Conservation (phyloP, 2,329 filamentous ascomycete species). For the Aspergillus pseudotamarii region DNA sequence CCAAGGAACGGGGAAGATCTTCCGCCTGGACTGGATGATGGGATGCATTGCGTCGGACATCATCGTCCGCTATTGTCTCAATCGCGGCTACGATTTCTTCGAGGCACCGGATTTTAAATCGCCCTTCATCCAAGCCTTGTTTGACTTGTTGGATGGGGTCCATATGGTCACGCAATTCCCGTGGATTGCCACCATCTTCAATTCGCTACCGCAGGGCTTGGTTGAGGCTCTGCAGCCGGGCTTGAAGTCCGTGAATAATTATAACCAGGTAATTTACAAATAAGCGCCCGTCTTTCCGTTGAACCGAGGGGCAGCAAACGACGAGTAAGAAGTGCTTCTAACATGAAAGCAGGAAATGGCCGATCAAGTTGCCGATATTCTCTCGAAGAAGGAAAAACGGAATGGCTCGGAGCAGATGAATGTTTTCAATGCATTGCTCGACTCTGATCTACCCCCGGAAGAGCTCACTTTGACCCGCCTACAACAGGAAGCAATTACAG, state of each 20-base stretch:
- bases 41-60: constrained; percentile 22
- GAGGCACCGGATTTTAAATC: constrained; percentile 13
- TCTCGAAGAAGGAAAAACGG: not conserved
- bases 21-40: constrained; percentile 17
- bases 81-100: constrained; percentile 14
- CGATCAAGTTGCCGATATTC: constrained; percentile 10
- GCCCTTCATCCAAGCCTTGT: constrained; percentile 15
- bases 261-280: constrained; percentile 3
- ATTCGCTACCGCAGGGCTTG: constrained; percentile 13
- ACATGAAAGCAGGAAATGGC: constrained; percentile 12
- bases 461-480: constrained; percentile 35
- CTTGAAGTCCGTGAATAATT: constrained; percentile 14
- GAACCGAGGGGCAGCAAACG: not conserved
- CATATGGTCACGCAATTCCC: constrained; percentile 19
- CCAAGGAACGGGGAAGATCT: constrained; percentile 9
- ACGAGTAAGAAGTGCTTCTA: not conserved
- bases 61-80: constrained; percentile 19
- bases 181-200: constrained; percentile 15
- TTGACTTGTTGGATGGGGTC: constrained; percentile 7
- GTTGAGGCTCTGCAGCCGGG: constrained; percentile 12
- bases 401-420: constrained; percentile 8
- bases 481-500: constrained; percentile 29
- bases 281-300: not conserved
- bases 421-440: constrained; percentile 31
- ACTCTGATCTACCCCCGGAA: constrained; percentile 36